Base-by-base conservation (phyloP, 208 protist species). In the Trypanosoma cruzi region DNA sequence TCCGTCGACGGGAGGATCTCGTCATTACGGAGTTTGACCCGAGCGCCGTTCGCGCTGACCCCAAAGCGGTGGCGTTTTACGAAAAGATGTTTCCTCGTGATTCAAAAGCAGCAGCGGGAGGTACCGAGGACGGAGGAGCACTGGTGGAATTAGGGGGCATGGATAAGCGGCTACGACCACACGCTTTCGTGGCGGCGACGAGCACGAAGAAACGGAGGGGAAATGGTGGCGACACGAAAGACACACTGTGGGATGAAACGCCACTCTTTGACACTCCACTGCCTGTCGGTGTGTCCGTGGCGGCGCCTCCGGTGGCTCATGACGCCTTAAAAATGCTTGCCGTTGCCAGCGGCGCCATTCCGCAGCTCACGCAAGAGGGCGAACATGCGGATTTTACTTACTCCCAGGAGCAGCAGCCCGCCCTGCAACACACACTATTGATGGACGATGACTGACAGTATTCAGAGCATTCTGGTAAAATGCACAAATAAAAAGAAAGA, bases 51-150 rank as follows among this genome's bases (percentile, higher is more conserved):
- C 49, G 44, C n/a, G 79, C 69, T 20, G 56, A 67, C 32, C 49
- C 60, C 24, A 64, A 52, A 22, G 67, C 46, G 24, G 57, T 80
- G 32, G 64, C 56, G 2, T 84, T 84, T 52, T 84, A 84, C 50
- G 61, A 59, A 49, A 61, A 50, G 32, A 20, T 57, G 20, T 76
- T 79, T 54, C 66, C 71, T 2, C 54, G 40, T 3, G 48, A 48
- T 2, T 65, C 31, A 36, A 31, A 60, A 37, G 14, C 31, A 37
- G 56, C 18, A 26, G 28, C 5, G 31, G 66, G 36, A 36, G 26
- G 24, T 26, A 18, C 63, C n/a, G 32, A 50, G 61, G 28, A 55
- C 50, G 60, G 64, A 8, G 32, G 64, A 24, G 68, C 73, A 20
- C 61, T 79, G 16, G 73, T 73, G 36, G 40, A 65, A 5, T 1